A percentile compares a stretch with the other conserved stretches of the same genome.
Evolutionary conservation across 1,139 yeast species (phyloP).

Genomic region (Candida tunisiensis): DNA sequence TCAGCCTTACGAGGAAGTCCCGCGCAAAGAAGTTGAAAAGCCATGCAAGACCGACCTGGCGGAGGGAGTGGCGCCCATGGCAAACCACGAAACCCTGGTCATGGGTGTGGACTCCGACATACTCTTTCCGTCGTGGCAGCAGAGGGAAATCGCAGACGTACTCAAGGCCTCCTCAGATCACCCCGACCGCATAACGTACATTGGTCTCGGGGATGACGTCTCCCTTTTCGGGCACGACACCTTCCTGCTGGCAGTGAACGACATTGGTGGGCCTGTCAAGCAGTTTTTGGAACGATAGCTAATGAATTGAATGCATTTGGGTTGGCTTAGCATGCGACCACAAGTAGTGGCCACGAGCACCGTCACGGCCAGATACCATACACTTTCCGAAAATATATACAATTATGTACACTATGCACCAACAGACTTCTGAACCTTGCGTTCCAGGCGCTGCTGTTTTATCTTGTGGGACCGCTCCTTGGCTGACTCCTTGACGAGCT

Average conservation of each 20-base stretch:
- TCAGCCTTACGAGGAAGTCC: conserved; percentile 39
- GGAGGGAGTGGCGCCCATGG: conserved; percentile 45
- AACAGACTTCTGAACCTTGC: too few relatives aligned
- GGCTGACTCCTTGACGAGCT: conserved; percentile 13
- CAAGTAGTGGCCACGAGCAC: conserved; percentile 1
- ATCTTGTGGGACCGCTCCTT: conserved; percentile 10
- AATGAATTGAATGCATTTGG: too few relatives aligned
- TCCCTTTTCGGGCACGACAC: conserved; percentile 88
- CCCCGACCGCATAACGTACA: conserved; percentile 28
- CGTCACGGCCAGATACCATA: background rate
- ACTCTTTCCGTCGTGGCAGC: conserved; percentile 91
- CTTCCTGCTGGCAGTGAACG: conserved; percentile 57
- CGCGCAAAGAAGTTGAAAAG: conserved; percentile 10
- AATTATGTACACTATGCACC: background rate
- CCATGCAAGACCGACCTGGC: conserved; percentile 30
- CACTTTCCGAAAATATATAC: background rate
- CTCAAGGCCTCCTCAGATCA: conserved; percentile 27
- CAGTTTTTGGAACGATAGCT: conserved; percentile 29
- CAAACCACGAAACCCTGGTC: conserved; percentile 52
- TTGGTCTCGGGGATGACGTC: conserved; percentile 59
- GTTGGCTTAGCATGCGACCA: background rate
- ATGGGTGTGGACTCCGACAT: conserved; percentile 88
- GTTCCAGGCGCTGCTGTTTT: conserved; percentile 1
- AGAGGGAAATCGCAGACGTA: conserved; percentile 57
- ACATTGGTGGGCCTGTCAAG: conserved; percentile 65